Percentiles rank a stretch among this genome's conserved stretches.
These are phyloP conservation scores for Zygoascus flipseniorum DNA, from an alignment of 805 yeast species.

Conservation along the genomic window DNA sequence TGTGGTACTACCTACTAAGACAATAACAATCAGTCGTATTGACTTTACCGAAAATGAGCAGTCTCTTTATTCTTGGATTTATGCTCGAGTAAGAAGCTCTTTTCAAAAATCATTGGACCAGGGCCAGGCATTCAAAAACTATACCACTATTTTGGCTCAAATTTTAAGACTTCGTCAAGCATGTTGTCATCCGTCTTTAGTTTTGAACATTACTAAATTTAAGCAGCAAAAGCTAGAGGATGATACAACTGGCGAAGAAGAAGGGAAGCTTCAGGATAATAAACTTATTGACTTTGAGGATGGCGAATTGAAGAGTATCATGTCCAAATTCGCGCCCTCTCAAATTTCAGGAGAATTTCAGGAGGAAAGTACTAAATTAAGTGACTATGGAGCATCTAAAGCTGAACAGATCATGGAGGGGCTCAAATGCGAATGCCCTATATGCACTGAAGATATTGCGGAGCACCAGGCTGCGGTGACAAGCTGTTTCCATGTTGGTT, in stretches of 20 bases:
- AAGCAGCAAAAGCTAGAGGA: slow-evolving; percentile 11
- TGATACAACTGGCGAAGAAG: slow-evolving; percentile 12
- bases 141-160: slow-evolving; percentile 73
- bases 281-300: slow-evolving; percentile 18
- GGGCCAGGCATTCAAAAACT: slow-evolving; percentile 64
- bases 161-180: slow-evolving; percentile 77
- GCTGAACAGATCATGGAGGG: slow-evolving; percentile 25
- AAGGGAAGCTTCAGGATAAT: not conserved
- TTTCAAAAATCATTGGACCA: slow-evolving; percentile 26
- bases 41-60: slow-evolving; percentile 59
- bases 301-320: slow-evolving; percentile 16
- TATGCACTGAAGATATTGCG: slow-evolving; percentile 63
- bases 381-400: slow-evolving; percentile 20
- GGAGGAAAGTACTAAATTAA: slow-evolving; percentile 10
- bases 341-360: not conserved
- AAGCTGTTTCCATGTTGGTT: slow-evolving; percentile 75
- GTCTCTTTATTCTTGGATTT: slow-evolving; percentile 58
- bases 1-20: slow-evolving; percentile 70
- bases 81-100: slow-evolving; percentile 50
- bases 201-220: slow-evolving; percentile 29
- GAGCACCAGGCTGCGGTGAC: slow-evolving; percentile 49
- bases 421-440: slow-evolving; percentile 64
- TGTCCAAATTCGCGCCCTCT: slow-evolving; percentile 13
- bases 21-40: slow-evolving; percentile 59
- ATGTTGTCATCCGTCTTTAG: slow-evolving; percentile 74